phyloP scores from a whole-genome alignment of 257 asterid species.

The Solanum corneliomulleri region DNA sequence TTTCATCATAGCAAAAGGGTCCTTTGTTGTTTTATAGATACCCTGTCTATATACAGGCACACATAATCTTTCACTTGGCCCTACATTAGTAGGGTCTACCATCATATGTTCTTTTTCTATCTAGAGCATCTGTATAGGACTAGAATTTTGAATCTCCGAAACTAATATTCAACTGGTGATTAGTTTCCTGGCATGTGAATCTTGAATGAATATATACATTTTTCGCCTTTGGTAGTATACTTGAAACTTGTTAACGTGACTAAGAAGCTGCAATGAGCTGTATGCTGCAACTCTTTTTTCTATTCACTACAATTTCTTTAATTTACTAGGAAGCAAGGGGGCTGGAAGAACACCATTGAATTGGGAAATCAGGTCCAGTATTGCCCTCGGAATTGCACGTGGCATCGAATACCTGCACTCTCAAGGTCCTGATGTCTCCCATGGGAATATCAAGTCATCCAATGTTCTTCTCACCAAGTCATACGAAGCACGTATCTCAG shows the following conservation, averaged over 20 bases:
- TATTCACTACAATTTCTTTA: not conserved
- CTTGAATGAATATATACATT: not conserved
- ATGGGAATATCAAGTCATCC: constrained; percentile 75
- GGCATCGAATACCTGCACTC: constrained; percentile 67
- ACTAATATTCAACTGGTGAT: not conserved
- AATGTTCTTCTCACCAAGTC: constrained; percentile 71
- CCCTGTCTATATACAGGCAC: not conserved
- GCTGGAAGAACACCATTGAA: constrained; percentile 62
- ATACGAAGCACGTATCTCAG: constrained; percentile 53
- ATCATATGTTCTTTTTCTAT: not conserved
- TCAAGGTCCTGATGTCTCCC: constrained; percentile 46
- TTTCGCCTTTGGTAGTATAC: not conserved
- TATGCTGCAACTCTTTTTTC: not conserved
- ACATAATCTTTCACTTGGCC: not conserved
- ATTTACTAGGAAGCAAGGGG: constrained; percentile 64
- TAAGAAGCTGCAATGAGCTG: not conserved
- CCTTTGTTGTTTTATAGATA: not conserved
- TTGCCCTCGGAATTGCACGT: constrained; percentile 70
- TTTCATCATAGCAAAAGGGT: not conserved
- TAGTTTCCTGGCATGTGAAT: not conserved
- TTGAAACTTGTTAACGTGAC: not conserved
- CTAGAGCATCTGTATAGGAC: not conserved
- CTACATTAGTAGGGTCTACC: not conserved
- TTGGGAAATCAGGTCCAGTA: constrained; percentile 58
- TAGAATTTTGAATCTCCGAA: not conserved